Base-by-base conservation (phyloP, 2,329 filamentous ascomycete species). In the Penicillium sp. region DNA sequence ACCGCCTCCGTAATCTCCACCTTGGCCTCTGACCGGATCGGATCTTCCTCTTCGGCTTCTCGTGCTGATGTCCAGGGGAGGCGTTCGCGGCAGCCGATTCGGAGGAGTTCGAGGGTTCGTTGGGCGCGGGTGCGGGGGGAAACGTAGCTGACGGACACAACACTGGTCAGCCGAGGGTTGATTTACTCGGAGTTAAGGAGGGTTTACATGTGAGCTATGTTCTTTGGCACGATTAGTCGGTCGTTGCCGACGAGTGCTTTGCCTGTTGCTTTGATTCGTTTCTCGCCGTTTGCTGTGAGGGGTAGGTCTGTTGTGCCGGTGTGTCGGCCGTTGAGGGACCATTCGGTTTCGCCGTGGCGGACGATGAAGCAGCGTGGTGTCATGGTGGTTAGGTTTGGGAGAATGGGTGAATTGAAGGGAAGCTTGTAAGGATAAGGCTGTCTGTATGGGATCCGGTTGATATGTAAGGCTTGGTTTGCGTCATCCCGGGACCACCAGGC, bases 301-400 rank as follows among this genome's bases (percentile, higher is more conserved):
- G 91, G 87, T 3, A 97, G 89, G 68, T 97, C 92, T n/a, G 89
- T 90, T 24, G 79, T 82, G 48, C 92, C 89, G 0, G 93, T 97
- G 75, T 97, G 91, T 48, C 86, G 83, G 52, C 91, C 92, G 63
- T 88, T 88, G 44, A 96, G 85, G 5, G 90, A 95, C 92, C 92
- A 97, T 79, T 96, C 91, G 3, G 92, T 97, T 78, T 97, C 91
- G 75, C 92, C 93, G 70, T 97, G 92, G 65, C 92, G 90, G 71
- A 92, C 78, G 63, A 94, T 85, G 78, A 93, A 93, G 70, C 90
- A 87, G 49, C 90, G 83, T 2, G 90, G 90, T 2, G 87, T 85
- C 75, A 78, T 75, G 59, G 39, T 49, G 53, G 48, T 43, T 5
- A n/a, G 14, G n/a, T 1, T 7, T 14, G 7, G 33, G 11, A n/a